phyloP scores from a whole-genome alignment of 169 alveolate genomes.

The Babesia gibsoni region DNA sequence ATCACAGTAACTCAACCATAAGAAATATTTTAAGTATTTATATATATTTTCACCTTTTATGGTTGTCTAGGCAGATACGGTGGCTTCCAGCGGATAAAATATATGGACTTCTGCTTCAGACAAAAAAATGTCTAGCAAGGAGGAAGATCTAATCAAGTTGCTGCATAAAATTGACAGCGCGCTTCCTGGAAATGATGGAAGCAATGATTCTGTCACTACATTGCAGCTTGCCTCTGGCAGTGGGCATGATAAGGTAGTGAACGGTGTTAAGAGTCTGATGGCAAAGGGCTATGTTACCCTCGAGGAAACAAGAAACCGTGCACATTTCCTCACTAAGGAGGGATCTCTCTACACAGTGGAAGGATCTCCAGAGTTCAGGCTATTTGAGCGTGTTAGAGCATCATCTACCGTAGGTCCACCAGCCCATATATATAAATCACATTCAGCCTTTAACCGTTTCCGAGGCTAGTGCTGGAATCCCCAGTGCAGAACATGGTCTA shows the following conservation, averaged over 20 bases:
- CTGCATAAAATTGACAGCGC: constrained; percentile 37
- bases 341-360: constrained; percentile 65
- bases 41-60: too few relatives aligned
- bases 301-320: constrained; percentile 49
- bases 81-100: too few relatives aligned
- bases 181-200: constrained; percentile 28
- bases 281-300: constrained; percentile 71
- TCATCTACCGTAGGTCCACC: constrained; percentile 19
- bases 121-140: constrained; percentile 49
- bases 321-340: constrained; percentile 68
- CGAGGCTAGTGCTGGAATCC: constrained; percentile 22
- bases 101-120: too few relatives aligned
- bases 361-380: constrained; percentile 76
- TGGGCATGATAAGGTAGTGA: constrained; percentile 75
- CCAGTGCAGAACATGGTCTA: constrained; percentile 14
- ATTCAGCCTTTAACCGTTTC: constrained; percentile 5
- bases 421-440: background rate
- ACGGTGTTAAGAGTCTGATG: constrained; percentile 75
- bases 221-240: constrained; percentile 45
- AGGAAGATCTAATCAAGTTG: constrained; percentile 41
- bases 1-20: too few relatives aligned
- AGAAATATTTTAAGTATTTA: too few relatives aligned
- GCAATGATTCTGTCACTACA: constrained; percentile 37
- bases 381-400: constrained; percentile 54
- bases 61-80: too few relatives aligned